Base-by-base conservation (phyloP, 192 early-diverging fungal genomes). In the Rhizophagus clarus region DNA sequence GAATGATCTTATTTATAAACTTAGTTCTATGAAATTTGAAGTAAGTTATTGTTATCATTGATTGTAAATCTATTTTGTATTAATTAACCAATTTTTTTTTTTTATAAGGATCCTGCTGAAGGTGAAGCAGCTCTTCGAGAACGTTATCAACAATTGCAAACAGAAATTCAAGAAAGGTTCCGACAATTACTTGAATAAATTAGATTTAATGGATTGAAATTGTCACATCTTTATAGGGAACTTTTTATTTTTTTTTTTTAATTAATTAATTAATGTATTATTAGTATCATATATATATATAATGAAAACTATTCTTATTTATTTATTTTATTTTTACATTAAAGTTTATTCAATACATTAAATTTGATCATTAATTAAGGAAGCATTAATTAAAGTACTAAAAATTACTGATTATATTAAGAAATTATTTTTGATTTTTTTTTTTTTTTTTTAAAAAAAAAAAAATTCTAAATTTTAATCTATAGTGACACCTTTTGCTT, bases 1-100 rank as follows among this genome's bases (percentile, higher is more conserved):
- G 89, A 88, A 93, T 61, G 98, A 99, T 77, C 85, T 98, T 64
- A 83, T 98, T 70, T 97, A 99, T 88, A 98, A 98, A 84, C 89
- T 99, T 76, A 96, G 91, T 84, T 97, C 96, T 40, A 99, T 99
- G 98, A 99, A 99, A 90, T 99, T 99, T 81, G 97, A 98, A 88
- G 89, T 88, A 82, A 28, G 79, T 67, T 80, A 11, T 28, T 68
- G 26, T 80, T 79, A 22, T 61, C 20, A 79, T 81, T 71, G 34
- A 31, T 75, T 61, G 9, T 61, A 32, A 24, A 29, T 69, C 37
- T n/a, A 37, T 64, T 60, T 45, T 72, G 1, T 26, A 67, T 11
- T 14, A 20, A 15, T 56, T 20, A 0, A 20, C 61, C 7, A 76
- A n/a, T 63, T 17, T 26, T n/a, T 37, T 81, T 69, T 5, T 26